phyloP scores from a whole-genome alignment of 2,329 filamentous ascomycete species.

The Cadophora sp. region DNA sequence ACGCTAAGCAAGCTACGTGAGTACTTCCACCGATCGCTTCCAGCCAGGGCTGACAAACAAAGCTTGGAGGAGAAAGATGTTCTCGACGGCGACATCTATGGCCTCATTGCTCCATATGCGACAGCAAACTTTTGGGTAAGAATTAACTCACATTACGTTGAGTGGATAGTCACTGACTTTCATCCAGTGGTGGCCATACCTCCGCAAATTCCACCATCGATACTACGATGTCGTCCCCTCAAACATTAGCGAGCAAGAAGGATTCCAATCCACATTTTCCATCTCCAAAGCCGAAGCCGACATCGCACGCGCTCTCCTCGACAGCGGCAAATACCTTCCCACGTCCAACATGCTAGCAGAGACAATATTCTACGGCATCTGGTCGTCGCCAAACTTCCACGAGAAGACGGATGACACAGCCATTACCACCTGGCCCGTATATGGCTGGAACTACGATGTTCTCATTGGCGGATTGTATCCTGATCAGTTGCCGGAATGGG shows the following conservation, averaged over 20 bases:
- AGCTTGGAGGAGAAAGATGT: conserved; percentile 30
- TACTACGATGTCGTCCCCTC: conserved; percentile 33
- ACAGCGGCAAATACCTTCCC: conserved; percentile 29
- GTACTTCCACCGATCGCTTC: neutral
- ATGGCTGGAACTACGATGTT: conserved; percentile 34
- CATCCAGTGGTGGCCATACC: conserved; percentile 31
- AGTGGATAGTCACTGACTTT: neutral
- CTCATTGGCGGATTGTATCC: conserved; percentile 33
- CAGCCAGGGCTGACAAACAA: neutral
- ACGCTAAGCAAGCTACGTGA: conserved; percentile 27
- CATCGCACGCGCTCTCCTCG: conserved; percentile 25
- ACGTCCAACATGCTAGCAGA: conserved; percentile 32
- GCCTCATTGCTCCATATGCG: conserved; percentile 30
- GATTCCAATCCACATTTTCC: conserved; percentile 33
- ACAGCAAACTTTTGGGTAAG: conserved; percentile 30
- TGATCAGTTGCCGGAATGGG: conserved; percentile 27
- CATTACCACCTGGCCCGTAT: conserved; percentile 30
- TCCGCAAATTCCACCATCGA: conserved; percentile 30
- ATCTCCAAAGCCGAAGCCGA: conserved; percentile 30
- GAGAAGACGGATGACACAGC: conserved; percentile 26
- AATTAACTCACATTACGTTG: neutral
- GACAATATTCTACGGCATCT: conserved; percentile 30
- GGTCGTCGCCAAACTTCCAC: conserved; percentile 32
- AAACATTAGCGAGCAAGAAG: conserved; percentile 23
- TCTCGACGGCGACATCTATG: conserved; percentile 30